A percentile compares a stretch with the other conserved stretches of the same genome.
phyloP scores from a whole-genome alignment of 2,329 filamentous ascomycete genomes.

The Amauroascus verrucosus region DNA sequence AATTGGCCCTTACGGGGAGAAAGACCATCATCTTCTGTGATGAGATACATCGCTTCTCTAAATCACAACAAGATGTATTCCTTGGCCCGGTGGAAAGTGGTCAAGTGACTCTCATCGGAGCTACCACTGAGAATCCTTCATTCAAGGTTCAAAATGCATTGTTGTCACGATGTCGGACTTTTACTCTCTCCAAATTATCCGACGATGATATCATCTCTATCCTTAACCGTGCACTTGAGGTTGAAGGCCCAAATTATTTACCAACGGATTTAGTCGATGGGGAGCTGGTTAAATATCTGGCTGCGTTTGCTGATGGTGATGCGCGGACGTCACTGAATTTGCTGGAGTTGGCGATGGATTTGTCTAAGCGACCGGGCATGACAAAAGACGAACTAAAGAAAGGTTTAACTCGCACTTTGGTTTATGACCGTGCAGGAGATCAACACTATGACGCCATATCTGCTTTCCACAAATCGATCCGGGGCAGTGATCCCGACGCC shows the following conservation, averaged over 20 bases:
- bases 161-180: slow-evolving; percentile 79
- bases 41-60: slow-evolving; percentile 87
- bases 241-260: slow-evolving; percentile 46
- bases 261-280: slow-evolving; percentile 56
- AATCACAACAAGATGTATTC: slow-evolving; percentile 90
- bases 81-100: slow-evolving; percentile 84
- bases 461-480: slow-evolving; percentile 90
- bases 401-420: slow-evolving; percentile 77
- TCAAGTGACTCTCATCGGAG: slow-evolving; percentile 81
- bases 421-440: slow-evolving; percentile 90
- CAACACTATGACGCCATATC: slow-evolving; percentile 97
- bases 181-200: slow-evolving; percentile 67
- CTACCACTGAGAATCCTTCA: slow-evolving; percentile 92
- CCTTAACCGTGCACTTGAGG: slow-evolving; percentile 59
- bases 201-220: slow-evolving; percentile 64
- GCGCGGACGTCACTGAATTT: slow-evolving; percentile 87
- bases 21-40: slow-evolving; percentile 97
- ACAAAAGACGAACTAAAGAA: slow-evolving; percentile 70
- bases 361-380: slow-evolving; percentile 54
- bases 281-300: slow-evolving; percentile 68
- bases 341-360: slow-evolving; percentile 74
- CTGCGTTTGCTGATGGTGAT: slow-evolving; percentile 82
- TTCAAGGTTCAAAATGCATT: slow-evolving; percentile 87
- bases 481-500: slow-evolving; percentile 76
- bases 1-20: slow-evolving; percentile 68